phyloP scores from a whole-genome alignment of 257 asterid genomes.

The Leonotis leonurus region DNA sequence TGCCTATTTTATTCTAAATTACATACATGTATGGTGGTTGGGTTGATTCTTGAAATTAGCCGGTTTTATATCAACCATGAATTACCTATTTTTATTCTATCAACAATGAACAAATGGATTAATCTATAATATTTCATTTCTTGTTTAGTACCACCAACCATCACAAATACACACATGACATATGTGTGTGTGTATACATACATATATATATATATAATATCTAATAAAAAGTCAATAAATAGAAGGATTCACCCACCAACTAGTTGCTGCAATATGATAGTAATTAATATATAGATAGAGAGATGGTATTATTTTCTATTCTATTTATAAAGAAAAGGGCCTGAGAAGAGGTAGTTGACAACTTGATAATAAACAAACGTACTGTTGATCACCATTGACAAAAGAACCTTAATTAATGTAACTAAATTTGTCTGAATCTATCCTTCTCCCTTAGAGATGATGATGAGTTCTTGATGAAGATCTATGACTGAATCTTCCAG shows the following conservation, averaged over 20 bases:
- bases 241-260: neutral
- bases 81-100: too few species aligned
- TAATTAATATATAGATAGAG: neutral
- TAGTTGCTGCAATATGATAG: neutral
- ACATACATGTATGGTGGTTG: too few species aligned
- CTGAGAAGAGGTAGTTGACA: neutral
- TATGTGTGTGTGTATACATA: too few species aligned
- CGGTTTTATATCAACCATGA: too few species aligned
- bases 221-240: slow-evolving; percentile 14
- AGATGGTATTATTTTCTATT: neutral
- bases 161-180: too few species aligned
- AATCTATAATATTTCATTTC: too few species aligned
- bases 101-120: too few species aligned
- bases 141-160: too few species aligned
- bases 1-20: too few species aligned
- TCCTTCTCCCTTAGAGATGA: neutral
- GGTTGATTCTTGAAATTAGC: too few species aligned
- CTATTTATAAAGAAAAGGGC: neutral
- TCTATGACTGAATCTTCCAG: too few species aligned
- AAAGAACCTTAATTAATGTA: neutral
- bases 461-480: neutral
- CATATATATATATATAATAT: too few species aligned
- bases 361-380: neutral
- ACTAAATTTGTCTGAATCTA: neutral
- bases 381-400: neutral